Base-by-base conservation (phyloP, 169 alveolate species). In the Plasmodium gonderi region DNA sequence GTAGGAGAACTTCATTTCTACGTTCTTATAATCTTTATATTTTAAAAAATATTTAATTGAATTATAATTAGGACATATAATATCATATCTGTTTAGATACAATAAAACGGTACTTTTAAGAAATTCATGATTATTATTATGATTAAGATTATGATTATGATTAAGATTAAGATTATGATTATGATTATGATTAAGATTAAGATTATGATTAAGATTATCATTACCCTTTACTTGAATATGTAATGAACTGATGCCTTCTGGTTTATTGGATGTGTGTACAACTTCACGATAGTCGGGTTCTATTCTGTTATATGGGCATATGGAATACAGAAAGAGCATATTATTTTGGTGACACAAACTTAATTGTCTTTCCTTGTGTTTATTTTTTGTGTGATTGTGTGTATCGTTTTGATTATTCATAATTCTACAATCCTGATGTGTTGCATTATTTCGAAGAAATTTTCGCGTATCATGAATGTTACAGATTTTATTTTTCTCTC, bases 291-390 rank as follows among this genome's bases (percentile, higher is more conserved):
- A 49, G 23, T 51, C 26, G 2, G 92, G 79, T 14, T 69, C 31
- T 83, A 83, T 49, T 26, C 64, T 83, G 64, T 47, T 45, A 54
- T 83, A 83, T n/a, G 92, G 92, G 17, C 92, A 83, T 42, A 83
- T 17, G 11, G 81, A 20, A 76, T 72, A 60, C 29, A 83, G 65
- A n/a, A 69, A 31, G 17, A 68, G 31, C 64, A 83, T 23, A 29
- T 36, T 72, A 20, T 45, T 33, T 47, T 45, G 31, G 6, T 26
- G 9, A 29, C 8, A 20, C n/a, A 8, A 1, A 8, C 20, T 67
- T 1, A 23, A 26, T 17, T 29, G 20, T 1, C 31, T 67, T 67
- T 29, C 31, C 2, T 6, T 20, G 5, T 65, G 20, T 0, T 65
- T 65, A 20, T 65, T n/a, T 0, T 20, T 67, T 7, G 20, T 67